Evolutionary conservation across 208 protist species (phyloP).

Genomic region (Crithidia thermophila): DNA sequence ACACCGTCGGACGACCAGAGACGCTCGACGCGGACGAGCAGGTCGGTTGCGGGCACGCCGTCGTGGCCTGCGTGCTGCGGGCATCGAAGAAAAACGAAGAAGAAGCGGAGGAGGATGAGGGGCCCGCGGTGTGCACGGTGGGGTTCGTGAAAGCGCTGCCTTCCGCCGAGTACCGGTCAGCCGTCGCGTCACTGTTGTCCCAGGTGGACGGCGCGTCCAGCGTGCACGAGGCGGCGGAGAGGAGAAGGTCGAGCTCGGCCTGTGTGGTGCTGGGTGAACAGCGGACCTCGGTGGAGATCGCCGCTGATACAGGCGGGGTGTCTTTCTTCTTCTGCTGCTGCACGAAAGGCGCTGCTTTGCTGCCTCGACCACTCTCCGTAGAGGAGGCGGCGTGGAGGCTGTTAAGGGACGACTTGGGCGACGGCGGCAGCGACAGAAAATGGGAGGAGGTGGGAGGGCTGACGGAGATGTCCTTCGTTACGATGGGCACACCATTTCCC

Average conservation of each 20-base stretch:
- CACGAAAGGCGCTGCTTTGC: neutral
- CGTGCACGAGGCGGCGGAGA: constrained; percentile 27
- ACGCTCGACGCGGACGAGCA: neutral
- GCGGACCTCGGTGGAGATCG: neutral
- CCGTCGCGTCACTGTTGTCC: neutral
- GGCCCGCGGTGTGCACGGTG: constrained; percentile 8
- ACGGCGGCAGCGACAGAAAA: constrained; percentile 24
- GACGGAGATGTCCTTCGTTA: neutral
- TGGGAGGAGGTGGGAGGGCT: constrained; percentile 13
- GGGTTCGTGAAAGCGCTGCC: no score
- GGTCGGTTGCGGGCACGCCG: neutral
- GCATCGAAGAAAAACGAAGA: neutral
- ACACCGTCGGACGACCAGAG: constrained; percentile 34
- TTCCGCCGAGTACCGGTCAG: no score
- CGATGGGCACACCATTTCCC: no score
- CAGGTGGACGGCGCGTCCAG: constrained; percentile 1
- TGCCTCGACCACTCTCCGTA: neutral
- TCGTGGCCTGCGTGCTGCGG: neutral
- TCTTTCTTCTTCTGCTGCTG: neutral
- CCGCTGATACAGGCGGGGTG: neutral
- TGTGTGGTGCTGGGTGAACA: constrained; percentile 16
- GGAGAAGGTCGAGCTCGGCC: constrained; percentile 31
- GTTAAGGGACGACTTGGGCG: constrained; percentile 17
- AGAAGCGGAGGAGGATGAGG: constrained; percentile 4
- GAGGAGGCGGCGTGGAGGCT: neutral